These are phyloP conservation scores for Aspergillus taichungensis DNA, from an alignment of 495 filamentous ascomycete genomes.

Conservation along the genomic window DNA sequence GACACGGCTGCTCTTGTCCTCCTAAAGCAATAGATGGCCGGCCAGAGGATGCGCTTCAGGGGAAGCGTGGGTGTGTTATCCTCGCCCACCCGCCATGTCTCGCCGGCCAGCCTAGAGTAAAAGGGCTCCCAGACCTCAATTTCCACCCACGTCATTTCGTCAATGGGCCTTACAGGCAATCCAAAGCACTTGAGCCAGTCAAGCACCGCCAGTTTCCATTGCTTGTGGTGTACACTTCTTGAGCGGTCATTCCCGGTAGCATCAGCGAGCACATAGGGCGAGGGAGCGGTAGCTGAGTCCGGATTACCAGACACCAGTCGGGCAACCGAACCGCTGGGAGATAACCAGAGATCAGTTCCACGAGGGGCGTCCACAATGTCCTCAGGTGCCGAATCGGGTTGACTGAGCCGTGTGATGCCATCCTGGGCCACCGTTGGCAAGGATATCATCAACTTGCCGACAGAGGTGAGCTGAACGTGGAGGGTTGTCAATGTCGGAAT, in stretches of 20 bases:
- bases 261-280: slow-evolving; percentile 13
- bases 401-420: slow-evolving; percentile 28
- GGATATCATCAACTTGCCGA: slow-evolving; percentile 32
- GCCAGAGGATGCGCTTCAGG: slow-evolving; percentile 40
- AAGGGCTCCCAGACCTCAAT: slow-evolving; percentile 42
- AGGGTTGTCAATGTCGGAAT: slow-evolving; percentile 28
- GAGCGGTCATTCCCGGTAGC: slow-evolving; percentile 6
- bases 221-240: slow-evolving; percentile 13
- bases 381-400: slow-evolving; percentile 13
- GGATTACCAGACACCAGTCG: slow-evolving; percentile 27
- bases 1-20: slow-evolving; percentile 19
- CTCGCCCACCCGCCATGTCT: slow-evolving; percentile 25
- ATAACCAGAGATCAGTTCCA: slow-evolving; percentile 41
- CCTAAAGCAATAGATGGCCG: slow-evolving; percentile 38
- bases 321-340: slow-evolving; percentile 40
- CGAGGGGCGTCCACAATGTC: slow-evolving; percentile 14
- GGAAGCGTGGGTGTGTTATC: slow-evolving; percentile 27
- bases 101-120: slow-evolving; percentile 34
- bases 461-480: slow-evolving; percentile 29
- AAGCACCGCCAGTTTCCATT: slow-evolving; percentile 33
- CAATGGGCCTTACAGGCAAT: slow-evolving; percentile 22
- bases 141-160: slow-evolving; percentile 36
- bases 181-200: slow-evolving; percentile 37
- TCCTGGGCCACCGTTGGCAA: slow-evolving; percentile 30
- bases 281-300: slow-evolving; percentile 12